These are phyloP conservation scores for Sporormia fimetaria DNA, from an alignment of 495 filamentous ascomycete species.

Conservation along the genomic window DNA sequence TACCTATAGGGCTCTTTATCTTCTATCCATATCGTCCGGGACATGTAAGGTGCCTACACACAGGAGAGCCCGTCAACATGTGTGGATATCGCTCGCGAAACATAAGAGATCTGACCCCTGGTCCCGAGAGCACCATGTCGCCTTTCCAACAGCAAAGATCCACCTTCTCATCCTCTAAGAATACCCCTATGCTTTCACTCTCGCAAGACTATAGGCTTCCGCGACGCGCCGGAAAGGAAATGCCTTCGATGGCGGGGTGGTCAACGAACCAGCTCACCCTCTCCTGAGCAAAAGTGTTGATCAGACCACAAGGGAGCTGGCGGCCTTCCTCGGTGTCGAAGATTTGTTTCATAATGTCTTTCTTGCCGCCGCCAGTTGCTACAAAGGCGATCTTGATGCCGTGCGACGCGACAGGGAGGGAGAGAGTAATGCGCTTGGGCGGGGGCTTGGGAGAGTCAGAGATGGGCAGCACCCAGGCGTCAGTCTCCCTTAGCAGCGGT, in stretches of 20 bases:
- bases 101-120: slow-evolving; percentile 4
- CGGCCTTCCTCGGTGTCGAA: slow-evolving; percentile 68
- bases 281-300: slow-evolving; percentile 72
- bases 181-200: neutral
- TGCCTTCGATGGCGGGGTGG: slow-evolving; percentile 65
- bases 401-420: slow-evolving; percentile 77
- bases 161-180: neutral
- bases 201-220: slow-evolving; percentile 39
- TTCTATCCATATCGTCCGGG: neutral
- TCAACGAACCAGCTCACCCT: slow-evolving; percentile 95
- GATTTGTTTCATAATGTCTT: slow-evolving; percentile 81
- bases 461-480: slow-evolving; percentile 86
- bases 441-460: slow-evolving; percentile 92
- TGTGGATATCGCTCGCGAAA: slow-evolving; percentile 24
- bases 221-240: slow-evolving; percentile 56
- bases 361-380: slow-evolving; percentile 78
- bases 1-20: neutral
- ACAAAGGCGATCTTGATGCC: slow-evolving; percentile 79
- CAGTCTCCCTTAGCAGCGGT: slow-evolving; percentile 70
- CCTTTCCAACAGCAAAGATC: neutral
- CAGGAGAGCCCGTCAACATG: slow-evolving; percentile 8
- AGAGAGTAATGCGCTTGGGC: slow-evolving; percentile 79
- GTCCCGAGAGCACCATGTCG: neutral
- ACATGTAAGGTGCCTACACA: slow-evolving; percentile 8
- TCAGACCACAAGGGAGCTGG: slow-evolving; percentile 68